Evolutionary conservation across 1,284 basidiomycete species (phyloP).

Genomic region (Omphalotus olearius): DNA sequence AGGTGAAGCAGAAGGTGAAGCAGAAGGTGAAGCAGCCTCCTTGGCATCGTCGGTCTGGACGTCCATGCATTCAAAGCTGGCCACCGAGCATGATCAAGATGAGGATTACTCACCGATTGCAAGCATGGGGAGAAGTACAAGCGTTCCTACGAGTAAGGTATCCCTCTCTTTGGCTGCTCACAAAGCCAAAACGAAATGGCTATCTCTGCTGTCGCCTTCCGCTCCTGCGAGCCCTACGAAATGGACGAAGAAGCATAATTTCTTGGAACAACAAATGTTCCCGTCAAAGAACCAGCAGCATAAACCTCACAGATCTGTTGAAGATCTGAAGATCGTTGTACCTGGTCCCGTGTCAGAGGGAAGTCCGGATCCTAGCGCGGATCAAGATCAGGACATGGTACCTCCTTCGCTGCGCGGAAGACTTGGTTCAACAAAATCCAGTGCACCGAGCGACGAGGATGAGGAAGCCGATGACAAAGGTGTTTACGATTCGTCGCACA

Average conservation of each 20-base stretch:
- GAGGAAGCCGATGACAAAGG: conserved; percentile 48
- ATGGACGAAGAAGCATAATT: conserved; percentile 25
- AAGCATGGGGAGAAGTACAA: conserved; percentile 20
- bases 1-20: conserved; percentile 34
- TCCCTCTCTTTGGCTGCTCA: conserved; percentile 42
- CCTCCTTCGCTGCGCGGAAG: conserved; percentile 35
- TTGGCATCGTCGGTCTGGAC: conserved; percentile 51
- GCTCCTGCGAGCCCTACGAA: conserved; percentile 28
- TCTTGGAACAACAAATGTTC: conserved; percentile 16
- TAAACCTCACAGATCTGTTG: conserved; percentile 1
- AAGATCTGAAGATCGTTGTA: conserved; percentile 2
- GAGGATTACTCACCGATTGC: conserved; percentile 35
- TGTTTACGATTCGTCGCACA: conserved; percentile 74
- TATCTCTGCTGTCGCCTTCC: conserved; percentile 41
- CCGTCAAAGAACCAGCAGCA: conserved; percentile 5
- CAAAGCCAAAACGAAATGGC: conserved; percentile 59
- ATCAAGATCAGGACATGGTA: conserved; percentile 22
- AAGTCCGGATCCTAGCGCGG: conserved; percentile 19
- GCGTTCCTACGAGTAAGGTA: conserved; percentile 33
- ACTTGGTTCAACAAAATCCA: conserved; percentile 33
- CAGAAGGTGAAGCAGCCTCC: conserved; percentile 43
- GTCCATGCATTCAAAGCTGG: conserved; percentile 41
- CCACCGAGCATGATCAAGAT: conserved; percentile 35
- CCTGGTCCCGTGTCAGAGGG: conserved; percentile 5
- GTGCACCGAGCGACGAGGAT: conserved; percentile 25